phyloP scores from a whole-genome alignment of 805 yeast species.

The Starmerella floricola region DNA sequence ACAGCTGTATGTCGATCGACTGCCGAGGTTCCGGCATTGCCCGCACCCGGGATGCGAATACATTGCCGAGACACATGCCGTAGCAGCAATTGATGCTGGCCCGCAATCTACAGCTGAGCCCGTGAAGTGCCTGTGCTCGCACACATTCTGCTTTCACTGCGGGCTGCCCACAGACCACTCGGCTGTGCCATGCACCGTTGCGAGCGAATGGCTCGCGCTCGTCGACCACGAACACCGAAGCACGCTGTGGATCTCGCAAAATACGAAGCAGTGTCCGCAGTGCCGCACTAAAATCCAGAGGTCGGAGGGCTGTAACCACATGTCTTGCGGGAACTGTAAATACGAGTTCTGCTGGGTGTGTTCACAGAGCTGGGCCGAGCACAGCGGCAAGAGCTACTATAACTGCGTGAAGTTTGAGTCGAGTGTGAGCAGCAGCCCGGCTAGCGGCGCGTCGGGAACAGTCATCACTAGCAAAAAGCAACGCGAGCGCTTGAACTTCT shows the following conservation, averaged over 20 bases:
- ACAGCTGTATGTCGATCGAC: conserved; percentile 6
- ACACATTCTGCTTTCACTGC: conserved; percentile 71
- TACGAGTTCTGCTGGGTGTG: conserved; percentile 93
- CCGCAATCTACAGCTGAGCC: too few relatives aligned
- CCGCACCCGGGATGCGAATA: conserved; percentile 19
- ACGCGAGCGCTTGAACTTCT: conserved; percentile 3
- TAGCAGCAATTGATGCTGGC: too few relatives aligned
- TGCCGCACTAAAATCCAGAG: conserved; percentile 75
- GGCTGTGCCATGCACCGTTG: conserved; percentile 70
- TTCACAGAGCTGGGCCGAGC: conserved; percentile 58
- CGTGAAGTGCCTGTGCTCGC: conserved; percentile 54
- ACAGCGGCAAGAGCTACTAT: conserved; percentile 45
- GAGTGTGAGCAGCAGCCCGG: not conserved
- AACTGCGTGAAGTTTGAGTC: conserved; percentile 39
- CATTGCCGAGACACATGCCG: conserved; percentile 35
- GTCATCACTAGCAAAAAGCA: conserved; percentile 6
- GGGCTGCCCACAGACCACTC: conserved; percentile 55
- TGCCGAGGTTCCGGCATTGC: conserved; percentile 12
- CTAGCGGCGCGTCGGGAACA: not conserved
- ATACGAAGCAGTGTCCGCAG: conserved; percentile 78
- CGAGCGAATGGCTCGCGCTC: conserved; percentile 59
- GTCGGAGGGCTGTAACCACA: conserved; percentile 95
- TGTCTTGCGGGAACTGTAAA: conserved; percentile 70
- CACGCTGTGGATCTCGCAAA: conserved; percentile 69
- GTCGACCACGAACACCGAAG: conserved; percentile 84